These are phyloP conservation scores for Cadophora luteo-olivacea DNA, from an alignment of 2,329 filamentous ascomycete genomes.

Conservation along the genomic window DNA sequence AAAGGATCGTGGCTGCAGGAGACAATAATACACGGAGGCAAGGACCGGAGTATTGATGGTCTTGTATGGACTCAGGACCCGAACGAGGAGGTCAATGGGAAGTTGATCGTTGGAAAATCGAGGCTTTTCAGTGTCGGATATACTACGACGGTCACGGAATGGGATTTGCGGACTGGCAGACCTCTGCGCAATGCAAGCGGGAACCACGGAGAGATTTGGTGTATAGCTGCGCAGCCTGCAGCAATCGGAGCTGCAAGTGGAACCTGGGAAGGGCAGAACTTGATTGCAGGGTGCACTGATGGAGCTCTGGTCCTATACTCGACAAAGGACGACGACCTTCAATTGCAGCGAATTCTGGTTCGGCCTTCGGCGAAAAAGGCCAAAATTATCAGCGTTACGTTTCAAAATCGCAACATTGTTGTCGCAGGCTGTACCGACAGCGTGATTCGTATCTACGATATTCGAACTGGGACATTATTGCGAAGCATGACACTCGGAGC, in stretches of 20 bases:
- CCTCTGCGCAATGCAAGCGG: conserved; percentile 85
- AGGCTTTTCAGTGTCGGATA: conserved; percentile 97
- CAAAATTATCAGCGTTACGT: conserved; percentile 88
- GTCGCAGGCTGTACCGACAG: conserved; percentile 96
- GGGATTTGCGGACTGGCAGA: conserved; percentile 82
- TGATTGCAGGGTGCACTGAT: conserved; percentile 90
- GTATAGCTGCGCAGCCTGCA: conserved; percentile 82
- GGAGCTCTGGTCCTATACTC: conserved; percentile 88
- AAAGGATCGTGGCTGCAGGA: conserved; percentile 85
- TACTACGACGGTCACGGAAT: conserved; percentile 90
- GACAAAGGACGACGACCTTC: conserved; percentile 82
- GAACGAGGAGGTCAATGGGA: conserved; percentile 69
- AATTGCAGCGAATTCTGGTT: conserved; percentile 77
- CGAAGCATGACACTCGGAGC: conserved; percentile 86
- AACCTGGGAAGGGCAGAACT: conserved; percentile 56
- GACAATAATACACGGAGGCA: conserved; percentile 80
- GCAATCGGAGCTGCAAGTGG: conserved; percentile 15
- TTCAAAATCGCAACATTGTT: conserved; percentile 82
- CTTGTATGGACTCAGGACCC: conserved; percentile 91
- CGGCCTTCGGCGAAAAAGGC: conserved; percentile 83
- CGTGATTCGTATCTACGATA: conserved; percentile 90
- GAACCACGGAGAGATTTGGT: conserved; percentile 97
- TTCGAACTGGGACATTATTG: conserved; percentile 76
- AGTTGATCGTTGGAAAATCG: conserved; percentile 71
- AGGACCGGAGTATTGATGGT: conserved; percentile 87